Percentiles rank a stretch among this genome's conserved stretches.
phyloP scores from a whole-genome alignment of 225 moss, liverwort and hornwort species.

The Pseudoscleropodium purum region DNA sequence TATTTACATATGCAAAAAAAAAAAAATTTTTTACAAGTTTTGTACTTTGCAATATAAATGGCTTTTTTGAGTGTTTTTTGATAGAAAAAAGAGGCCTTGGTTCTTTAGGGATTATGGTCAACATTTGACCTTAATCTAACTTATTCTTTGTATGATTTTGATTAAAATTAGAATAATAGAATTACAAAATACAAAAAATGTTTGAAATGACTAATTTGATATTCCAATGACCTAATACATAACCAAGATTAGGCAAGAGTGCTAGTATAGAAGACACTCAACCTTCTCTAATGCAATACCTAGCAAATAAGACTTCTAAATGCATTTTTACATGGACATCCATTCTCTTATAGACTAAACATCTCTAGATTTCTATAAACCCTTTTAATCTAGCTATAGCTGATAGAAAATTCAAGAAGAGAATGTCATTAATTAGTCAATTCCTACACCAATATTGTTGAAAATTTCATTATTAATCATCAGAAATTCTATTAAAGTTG shows the following conservation, averaged over 20 bases:
- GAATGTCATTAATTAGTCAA: neutral
- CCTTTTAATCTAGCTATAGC: neutral
- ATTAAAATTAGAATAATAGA: neutral
- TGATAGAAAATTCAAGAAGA: neutral
- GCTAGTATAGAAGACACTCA: neutral
- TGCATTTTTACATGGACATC: neutral
- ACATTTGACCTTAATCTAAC: neutral
- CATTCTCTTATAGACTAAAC: neutral
- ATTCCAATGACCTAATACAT: neutral
- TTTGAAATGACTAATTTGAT: neutral
- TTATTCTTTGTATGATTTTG: neutral
- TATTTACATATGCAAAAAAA: neutral
- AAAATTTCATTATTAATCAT: neutral
- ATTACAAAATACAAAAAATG: neutral
- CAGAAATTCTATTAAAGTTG: neutral
- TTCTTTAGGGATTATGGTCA: neutral
- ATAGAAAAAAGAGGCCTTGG: neutral
- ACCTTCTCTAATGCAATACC: neutral
- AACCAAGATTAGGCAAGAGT: neutral
- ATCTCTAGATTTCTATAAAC: neutral
- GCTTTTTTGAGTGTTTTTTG: neutral
- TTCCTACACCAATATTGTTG: neutral
- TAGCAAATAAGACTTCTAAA: neutral
- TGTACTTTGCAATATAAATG: neutral
- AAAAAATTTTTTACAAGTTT: neutral